Percentiles rank a stretch among this genome's conserved stretches.
Conservation (phyloP, 192 early-diverging fungal species). For the Backusella tuberculispora region DNA sequence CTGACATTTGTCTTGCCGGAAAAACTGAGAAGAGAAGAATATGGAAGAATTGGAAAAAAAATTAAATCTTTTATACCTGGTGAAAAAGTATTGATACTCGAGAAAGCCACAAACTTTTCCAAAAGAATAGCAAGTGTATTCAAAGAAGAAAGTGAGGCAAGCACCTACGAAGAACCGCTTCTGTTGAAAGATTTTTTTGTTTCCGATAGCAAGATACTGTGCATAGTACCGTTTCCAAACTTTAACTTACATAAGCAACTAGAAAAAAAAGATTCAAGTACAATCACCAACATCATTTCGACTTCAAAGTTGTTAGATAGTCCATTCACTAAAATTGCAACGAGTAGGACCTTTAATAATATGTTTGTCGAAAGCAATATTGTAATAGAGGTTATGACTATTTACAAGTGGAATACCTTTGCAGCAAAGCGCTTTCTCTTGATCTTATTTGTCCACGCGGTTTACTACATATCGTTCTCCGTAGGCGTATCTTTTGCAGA, state of each 20-base stretch:
- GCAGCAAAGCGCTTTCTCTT: not conserved
- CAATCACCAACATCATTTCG: not conserved
- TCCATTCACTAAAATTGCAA: not conserved
- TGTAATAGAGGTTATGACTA: not conserved
- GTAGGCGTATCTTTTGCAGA: not conserved
- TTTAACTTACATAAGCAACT: not conserved
- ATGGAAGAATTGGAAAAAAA: too few species aligned
- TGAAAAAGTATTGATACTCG: too few species aligned
- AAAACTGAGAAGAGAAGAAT: too few species aligned
- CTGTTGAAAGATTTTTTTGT: not conserved
- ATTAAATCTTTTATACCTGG: too few species aligned
- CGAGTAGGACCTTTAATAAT: not conserved
- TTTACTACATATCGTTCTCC: not conserved
- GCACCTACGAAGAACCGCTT: not conserved
- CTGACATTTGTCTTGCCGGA: too few species aligned
- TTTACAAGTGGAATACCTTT: constrained; percentile 22
- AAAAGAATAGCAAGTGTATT: not conserved
- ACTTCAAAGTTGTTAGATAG: not conserved
- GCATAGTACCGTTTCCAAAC: not conserved
- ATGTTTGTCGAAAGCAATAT: not conserved
- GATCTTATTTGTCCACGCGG: not conserved
- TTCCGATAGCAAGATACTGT: not conserved
- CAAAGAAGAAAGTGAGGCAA: not conserved
- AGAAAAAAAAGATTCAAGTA: not conserved
- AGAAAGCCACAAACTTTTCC: not conserved